Percentiles rank a stretch among this genome's conserved stretches.
Conservation (phyloP, 2,329 filamentous ascomycete species). For the Cercospora beticola region DNA sequence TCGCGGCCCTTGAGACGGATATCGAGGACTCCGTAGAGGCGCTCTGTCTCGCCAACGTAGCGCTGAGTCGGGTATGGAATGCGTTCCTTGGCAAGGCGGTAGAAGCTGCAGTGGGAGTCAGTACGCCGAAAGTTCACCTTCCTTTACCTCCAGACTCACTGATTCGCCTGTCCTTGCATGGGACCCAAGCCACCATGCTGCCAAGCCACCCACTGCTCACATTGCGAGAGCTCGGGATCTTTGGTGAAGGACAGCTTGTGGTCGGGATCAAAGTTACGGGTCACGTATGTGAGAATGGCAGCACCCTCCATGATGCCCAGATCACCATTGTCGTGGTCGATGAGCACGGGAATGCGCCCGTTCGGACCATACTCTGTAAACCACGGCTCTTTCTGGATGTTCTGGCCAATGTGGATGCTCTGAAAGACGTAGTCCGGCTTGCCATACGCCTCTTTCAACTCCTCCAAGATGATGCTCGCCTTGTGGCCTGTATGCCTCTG, state of each 20-base stretch:
- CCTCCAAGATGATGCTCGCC: constrained; percentile 62
- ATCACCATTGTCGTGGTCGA: constrained; percentile 62
- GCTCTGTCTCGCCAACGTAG: constrained; percentile 50
- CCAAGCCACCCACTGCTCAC: constrained; percentile 63
- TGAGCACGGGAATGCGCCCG: constrained; percentile 64
- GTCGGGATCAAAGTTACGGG: constrained; percentile 49
- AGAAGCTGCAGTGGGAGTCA: constrained; percentile 32
- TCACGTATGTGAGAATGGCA: constrained; percentile 48
- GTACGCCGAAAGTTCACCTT: too few relatives aligned
- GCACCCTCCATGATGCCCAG: constrained; percentile 53
- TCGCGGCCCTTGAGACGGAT: constrained; percentile 43
- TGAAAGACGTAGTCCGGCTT: constrained; percentile 58
- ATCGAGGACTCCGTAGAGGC: constrained; percentile 48
- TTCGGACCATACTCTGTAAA: constrained; percentile 64
- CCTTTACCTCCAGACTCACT: too few relatives aligned
- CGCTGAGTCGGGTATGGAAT: constrained; percentile 49
- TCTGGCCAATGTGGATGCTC: constrained; percentile 58
- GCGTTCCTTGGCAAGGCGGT: constrained; percentile 45
- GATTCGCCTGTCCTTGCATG: constrained; percentile 43
- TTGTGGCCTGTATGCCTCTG: constrained; percentile 43
- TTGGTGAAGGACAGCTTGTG: constrained; percentile 50
- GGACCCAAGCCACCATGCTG: constrained; percentile 40
- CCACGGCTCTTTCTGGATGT: constrained; percentile 68
- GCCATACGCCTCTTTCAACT: constrained; percentile 65
- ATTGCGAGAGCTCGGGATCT: constrained; percentile 46